These are phyloP conservation scores for Fusarium stilboides DNA, from an alignment of 2,329 filamentous ascomycete species.

Conservation along the genomic window DNA sequence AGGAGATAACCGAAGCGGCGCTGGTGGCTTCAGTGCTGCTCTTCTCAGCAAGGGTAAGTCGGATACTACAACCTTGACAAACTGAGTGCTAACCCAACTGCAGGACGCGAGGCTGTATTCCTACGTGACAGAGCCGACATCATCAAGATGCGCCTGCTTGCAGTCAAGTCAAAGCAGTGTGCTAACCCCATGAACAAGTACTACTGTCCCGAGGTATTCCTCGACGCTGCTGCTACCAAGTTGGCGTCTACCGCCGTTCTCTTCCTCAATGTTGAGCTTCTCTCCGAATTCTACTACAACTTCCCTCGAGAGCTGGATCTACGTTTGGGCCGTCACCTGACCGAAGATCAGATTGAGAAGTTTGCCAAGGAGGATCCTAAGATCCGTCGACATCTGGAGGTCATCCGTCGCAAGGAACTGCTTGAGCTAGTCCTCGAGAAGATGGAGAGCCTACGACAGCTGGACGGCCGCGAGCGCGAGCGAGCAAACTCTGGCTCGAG, in stretches of 20 bases:
- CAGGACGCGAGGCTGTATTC: slow-evolving; percentile 93
- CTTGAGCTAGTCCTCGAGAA: slow-evolving; percentile 94
- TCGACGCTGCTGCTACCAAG: slow-evolving; percentile 97
- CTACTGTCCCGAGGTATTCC: slow-evolving; percentile 95
- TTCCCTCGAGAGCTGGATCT: slow-evolving; percentile 94
- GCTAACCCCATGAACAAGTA: slow-evolving; percentile 89
- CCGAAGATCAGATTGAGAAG: slow-evolving; percentile 84
- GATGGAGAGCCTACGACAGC: slow-evolving; percentile 89
- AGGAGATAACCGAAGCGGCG: slow-evolving; percentile 85
- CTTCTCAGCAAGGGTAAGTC: slow-evolving; percentile 83
- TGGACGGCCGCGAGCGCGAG: slow-evolving; percentile 82
- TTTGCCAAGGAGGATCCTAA: slow-evolving; percentile 96
- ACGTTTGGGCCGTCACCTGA: slow-evolving; percentile 85
- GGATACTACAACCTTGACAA: background rate
- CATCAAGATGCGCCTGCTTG: slow-evolving; percentile 89
- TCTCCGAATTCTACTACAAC: slow-evolving; percentile 98
- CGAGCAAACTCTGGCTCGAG: slow-evolving; percentile 50
- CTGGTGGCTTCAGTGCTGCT: slow-evolving; percentile 92
- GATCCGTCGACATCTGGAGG: slow-evolving; percentile 88
- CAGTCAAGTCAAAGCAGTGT: slow-evolving; percentile 93
- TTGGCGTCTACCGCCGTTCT: slow-evolving; percentile 94
- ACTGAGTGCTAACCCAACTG: slow-evolving; percentile 47
- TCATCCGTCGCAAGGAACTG: slow-evolving; percentile 92
- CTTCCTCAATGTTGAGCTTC: slow-evolving; percentile 96
- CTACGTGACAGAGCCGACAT: slow-evolving; percentile 92